Conservation (phyloP, 2,329 filamentous ascomycete genomes). For the Aspergillus sp. region DNA sequence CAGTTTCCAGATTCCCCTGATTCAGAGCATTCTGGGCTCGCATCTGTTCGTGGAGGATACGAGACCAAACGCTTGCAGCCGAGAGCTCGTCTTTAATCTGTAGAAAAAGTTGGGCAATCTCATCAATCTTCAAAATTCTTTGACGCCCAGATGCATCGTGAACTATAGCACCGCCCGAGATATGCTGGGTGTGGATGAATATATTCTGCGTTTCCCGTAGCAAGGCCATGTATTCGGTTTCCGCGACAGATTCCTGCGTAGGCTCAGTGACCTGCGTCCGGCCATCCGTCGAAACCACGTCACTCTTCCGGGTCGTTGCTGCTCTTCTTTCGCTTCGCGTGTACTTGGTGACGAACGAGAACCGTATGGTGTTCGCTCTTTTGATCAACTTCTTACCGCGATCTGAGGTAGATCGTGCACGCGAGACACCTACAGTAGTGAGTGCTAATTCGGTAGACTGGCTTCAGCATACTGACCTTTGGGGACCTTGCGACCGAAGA, state of each 20-base stretch:
- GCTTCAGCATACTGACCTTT: constrained; percentile 22
- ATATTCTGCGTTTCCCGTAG: constrained; percentile 21
- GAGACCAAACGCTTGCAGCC: constrained; percentile 25
- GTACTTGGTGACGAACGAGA: constrained; percentile 30
- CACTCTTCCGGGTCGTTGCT: constrained; percentile 17
- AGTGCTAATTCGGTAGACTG: neutral
- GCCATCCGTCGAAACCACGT: constrained; percentile 14
- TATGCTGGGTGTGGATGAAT: constrained; percentile 30
- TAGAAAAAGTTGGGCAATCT: constrained; percentile 32
- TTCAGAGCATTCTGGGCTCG: constrained; percentile 28
- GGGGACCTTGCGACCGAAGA: constrained; percentile 29
- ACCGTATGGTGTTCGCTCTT: constrained; percentile 31
- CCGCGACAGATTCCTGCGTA: constrained; percentile 17
- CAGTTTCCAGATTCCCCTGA: constrained; percentile 23
- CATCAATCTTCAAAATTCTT: constrained; percentile 33
- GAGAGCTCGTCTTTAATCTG: constrained; percentile 29
- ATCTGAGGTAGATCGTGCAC: constrained; percentile 24
- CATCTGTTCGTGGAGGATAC: constrained; percentile 18
- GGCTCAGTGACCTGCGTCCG: constrained; percentile 1
- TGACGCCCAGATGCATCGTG: constrained; percentile 34
- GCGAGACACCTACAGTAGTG: constrained; percentile 24
- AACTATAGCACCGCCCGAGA: constrained; percentile 28
- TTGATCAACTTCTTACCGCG: constrained; percentile 30
- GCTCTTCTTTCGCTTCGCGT: constrained; percentile 19
- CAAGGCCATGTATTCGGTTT: constrained; percentile 21